phyloP scores from a whole-genome alignment of 352 stramenopile species.

The Pythium plurisporium region DNA sequence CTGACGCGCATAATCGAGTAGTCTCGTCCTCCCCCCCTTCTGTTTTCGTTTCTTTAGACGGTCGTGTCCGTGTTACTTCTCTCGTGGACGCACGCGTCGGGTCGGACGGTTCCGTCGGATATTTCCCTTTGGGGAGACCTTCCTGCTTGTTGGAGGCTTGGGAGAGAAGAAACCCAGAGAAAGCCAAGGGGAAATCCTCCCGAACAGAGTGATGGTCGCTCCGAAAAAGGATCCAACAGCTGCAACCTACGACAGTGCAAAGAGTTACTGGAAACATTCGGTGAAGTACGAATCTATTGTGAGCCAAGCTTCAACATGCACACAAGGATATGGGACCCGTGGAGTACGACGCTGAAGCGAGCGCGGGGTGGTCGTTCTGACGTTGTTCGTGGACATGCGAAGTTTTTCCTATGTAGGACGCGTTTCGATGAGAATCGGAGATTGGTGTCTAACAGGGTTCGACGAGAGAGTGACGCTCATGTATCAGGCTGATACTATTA shows the following conservation, averaged over 20 bases:
- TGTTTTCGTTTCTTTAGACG: too few relatives aligned
- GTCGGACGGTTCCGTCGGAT: not conserved
- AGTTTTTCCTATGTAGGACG: too few relatives aligned
- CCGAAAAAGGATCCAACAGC: slow-evolving; percentile 17
- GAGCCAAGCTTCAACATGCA: too few relatives aligned
- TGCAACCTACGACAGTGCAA: not conserved
- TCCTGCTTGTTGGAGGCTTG: not conserved
- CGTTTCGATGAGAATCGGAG: too few relatives aligned
- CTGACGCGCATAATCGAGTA: slow-evolving; percentile 22
- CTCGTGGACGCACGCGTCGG: not conserved
- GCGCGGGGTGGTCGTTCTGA: too few relatives aligned
- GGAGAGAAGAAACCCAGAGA: not conserved
- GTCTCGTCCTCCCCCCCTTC: not conserved
- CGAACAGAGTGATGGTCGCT: slow-evolving; percentile 22
- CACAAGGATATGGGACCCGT: not conserved
- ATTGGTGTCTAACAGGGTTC: too few relatives aligned
- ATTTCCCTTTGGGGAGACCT: too few relatives aligned
- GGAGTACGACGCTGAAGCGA: too few relatives aligned
- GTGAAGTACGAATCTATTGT: slow-evolving; percentile 22
- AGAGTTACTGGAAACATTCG: not conserved
- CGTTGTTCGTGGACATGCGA: too few relatives aligned
- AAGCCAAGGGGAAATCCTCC: slow-evolving; percentile 3
- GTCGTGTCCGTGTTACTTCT: not conserved
- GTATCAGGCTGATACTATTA: too few relatives aligned
- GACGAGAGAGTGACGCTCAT: too few relatives aligned